phyloP scores from a whole-genome alignment of 352 stramenopile genomes.

The Phytophthora hibernalis region DNA sequence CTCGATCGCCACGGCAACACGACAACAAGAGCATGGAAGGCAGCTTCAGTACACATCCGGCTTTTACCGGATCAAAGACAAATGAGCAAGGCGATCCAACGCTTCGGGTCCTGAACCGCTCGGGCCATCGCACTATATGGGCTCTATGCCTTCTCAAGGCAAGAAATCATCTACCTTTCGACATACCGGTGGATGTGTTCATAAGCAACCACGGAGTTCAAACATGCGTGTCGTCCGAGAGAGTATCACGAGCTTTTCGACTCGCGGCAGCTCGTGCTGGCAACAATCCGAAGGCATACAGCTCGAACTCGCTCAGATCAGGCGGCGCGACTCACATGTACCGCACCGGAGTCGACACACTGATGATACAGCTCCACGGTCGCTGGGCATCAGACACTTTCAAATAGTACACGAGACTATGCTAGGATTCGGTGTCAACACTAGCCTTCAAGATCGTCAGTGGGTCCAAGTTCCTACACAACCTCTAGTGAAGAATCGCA shows the following conservation, averaged over 20 bases:
- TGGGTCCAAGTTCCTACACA: background rate
- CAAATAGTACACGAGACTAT: slow-evolving; percentile 11
- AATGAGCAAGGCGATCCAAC: too few relatives aligned
- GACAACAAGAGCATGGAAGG: background rate
- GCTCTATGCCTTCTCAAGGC: too few relatives aligned
- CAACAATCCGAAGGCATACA: background rate
- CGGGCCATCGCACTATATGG: too few relatives aligned
- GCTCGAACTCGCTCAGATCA: slow-evolving; percentile 4
- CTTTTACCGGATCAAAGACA: too few relatives aligned
- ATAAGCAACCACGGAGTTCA: too few relatives aligned
- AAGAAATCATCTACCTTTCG: too few relatives aligned
- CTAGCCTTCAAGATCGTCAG: slow-evolving; percentile 2
- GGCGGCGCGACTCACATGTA: slow-evolving; percentile 14
- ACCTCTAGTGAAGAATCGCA: slow-evolving; percentile 9
- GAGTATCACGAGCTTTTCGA: too few relatives aligned
- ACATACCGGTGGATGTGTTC: too few relatives aligned
- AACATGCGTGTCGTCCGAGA: too few relatives aligned
- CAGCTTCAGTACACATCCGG: background rate
- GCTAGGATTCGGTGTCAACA: slow-evolving; percentile 7
- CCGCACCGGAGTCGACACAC: background rate
- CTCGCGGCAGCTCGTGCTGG: background rate
- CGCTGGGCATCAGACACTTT: slow-evolving; percentile 17
- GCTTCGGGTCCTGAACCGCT: too few relatives aligned
- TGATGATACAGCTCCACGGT: slow-evolving; percentile 20
- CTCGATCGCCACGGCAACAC: background rate